Base-by-base conservation (phyloP, 192 early-diverging fungal species). In the Ramicandelaber brevisporus region DNA sequence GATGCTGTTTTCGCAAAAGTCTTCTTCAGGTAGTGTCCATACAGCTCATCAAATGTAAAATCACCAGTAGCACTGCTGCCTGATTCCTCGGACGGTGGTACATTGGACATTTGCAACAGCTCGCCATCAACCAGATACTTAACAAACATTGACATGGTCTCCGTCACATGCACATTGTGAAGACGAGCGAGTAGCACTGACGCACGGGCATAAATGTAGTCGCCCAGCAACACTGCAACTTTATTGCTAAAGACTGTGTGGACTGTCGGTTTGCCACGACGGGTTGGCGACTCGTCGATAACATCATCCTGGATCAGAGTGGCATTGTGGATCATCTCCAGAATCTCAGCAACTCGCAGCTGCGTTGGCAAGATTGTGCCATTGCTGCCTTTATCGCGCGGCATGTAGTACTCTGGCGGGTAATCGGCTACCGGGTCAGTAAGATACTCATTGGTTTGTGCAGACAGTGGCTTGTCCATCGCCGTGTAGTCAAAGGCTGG, bases 281-380 rank as follows among this genome's bases (percentile, higher is more conserved):
- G 73, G 3, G 61, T 69, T 23, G 68, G 54, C 0, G 79, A 62
- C 10, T 55, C 46, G 43, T 89, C 84, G 31, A 85, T 72, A 9
- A 87, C 75, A 44, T 97, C 90, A 50, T 97, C 83, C 45, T 97
- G 90, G 4, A 97, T 53, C 6, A 97, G 52, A 2, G 85, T 82
- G 8, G 90, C 79, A 3, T 83, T 97, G 43, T 97, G 85, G 41
- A 97, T 97, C 76, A 97, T 86, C 49, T 97, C 90, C 0, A 78
- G 79, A 31, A 97, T 92, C 50, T 97, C 90, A 3, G 85, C 85
- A 26, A 97, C 58, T 5, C 90, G 69, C n/a, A 80, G 63, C 30
- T 97, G 90, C 15, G 81, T 69, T 4, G 80, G 75, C 28, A 92
- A 50, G 22, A 96, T 79, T 1, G 48, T 46, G 3, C 14, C 23